Percentiles rank a stretch among this genome's conserved stretches.
These are phyloP conservation scores for Wickerhamomyces ciferrii DNA, from an alignment of 805 yeast genomes.

Conservation along the genomic window DNA sequence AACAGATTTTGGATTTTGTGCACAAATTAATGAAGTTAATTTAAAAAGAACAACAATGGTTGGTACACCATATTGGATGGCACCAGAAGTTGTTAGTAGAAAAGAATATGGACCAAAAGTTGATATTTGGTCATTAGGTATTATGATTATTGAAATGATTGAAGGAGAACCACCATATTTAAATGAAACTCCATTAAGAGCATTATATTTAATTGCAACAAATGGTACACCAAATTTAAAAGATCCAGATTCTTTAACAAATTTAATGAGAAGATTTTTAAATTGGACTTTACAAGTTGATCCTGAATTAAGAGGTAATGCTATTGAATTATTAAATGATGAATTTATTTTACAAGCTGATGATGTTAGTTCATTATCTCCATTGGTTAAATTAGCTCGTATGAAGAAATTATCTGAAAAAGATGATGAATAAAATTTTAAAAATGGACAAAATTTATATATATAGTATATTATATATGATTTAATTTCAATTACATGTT, in stretches of 20 bases:
- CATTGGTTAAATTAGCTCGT: constrained; percentile 69
- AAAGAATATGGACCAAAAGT: constrained; percentile 96
- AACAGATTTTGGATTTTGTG: constrained; percentile 97
- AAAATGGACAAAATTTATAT: not conserved
- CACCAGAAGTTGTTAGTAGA: constrained; percentile 95
- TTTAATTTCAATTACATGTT: too few relatives aligned
- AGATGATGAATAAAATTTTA: constrained; percentile 19
- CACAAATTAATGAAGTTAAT: constrained; percentile 78
- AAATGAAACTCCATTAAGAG: constrained; percentile 93
- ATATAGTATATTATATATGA: not conserved
- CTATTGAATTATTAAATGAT: constrained; percentile 65
- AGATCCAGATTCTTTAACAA: constrained; percentile 76
- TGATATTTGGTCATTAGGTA: constrained; percentile 97
- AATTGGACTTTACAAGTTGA: constrained; percentile 78
- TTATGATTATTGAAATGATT: constrained; percentile 97
- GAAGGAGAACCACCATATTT: constrained; percentile 99
- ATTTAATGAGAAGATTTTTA: constrained; percentile 62
- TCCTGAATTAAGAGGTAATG: constrained; percentile 74
- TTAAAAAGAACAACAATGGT: constrained; percentile 96
- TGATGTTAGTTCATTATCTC: constrained; percentile 57
- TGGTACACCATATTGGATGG: constrained; percentile 99
- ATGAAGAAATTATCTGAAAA: constrained; percentile 49
- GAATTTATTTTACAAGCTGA: constrained; percentile 61
- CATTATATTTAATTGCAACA: constrained; percentile 89
- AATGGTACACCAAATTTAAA: constrained; percentile 94